Evolutionary conservation across 208 protist genomes (phyloP).

Genomic region (Trypanosoma congolense): DNA sequence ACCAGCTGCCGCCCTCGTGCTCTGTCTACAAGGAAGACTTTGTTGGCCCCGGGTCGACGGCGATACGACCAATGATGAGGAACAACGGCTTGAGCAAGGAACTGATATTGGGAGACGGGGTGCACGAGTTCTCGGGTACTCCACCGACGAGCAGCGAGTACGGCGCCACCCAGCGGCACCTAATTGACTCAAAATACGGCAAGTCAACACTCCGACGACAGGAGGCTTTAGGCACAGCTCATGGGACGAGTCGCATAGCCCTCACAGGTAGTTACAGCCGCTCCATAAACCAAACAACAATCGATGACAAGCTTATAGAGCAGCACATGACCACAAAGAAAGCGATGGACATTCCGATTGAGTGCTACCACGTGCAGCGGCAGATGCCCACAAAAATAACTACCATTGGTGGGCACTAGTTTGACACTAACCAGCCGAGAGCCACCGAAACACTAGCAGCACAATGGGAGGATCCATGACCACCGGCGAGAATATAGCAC

Average conservation of each 20-base stretch:
- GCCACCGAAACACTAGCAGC: neutral
- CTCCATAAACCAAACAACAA: neutral
- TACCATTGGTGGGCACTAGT: neutral
- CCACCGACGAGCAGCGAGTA: constrained; percentile 19
- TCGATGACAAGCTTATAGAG: constrained; percentile 15
- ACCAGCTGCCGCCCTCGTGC: neutral
- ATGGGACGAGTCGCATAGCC: neutral
- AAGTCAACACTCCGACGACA: neutral
- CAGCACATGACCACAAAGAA: constrained; percentile 38
- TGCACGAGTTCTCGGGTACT: constrained; percentile 1
- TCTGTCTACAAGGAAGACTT: constrained; percentile 18
- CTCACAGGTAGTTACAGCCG: neutral
- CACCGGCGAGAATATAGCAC: no score
- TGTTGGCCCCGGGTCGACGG: neutral
- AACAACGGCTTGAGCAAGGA: constrained; percentile 23
- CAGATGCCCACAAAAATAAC: constrained; percentile 21
- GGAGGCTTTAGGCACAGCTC: neutral
- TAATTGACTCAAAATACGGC: constrained; percentile 13
- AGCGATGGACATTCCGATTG: constrained; percentile 33
- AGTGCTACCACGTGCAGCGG: constrained; percentile 48
- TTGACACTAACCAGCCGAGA: neutral
- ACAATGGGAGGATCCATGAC: no score
- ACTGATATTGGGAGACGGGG: constrained; percentile 21
- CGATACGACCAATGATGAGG: constrained; percentile 22
- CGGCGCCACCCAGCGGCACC: constrained; percentile 15